Percentiles rank a stretch among this genome's conserved stretches.
phyloP scores from a whole-genome alignment of 106 monocot species.

The Cymbidium sinense region DNA sequence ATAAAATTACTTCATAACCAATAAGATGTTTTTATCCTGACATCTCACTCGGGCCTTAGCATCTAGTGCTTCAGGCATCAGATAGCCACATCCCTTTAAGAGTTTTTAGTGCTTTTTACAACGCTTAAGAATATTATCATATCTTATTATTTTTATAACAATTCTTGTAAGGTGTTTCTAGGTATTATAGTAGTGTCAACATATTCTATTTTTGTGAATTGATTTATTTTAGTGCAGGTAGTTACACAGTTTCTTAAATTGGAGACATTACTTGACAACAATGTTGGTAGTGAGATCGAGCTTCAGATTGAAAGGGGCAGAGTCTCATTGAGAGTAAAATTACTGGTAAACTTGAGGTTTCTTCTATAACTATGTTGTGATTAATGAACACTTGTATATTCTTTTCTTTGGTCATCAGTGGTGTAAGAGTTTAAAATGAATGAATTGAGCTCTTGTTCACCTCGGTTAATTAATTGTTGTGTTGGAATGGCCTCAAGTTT shows the following conservation, averaged over 20 bases:
- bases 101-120: neutral
- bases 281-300: slow-evolving; percentile 42
- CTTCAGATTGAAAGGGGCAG: slow-evolving; percentile 93
- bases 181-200: neutral
- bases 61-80: neutral
- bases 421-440: neutral
- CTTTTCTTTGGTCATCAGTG: neutral
- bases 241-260: slow-evolving; percentile 89
- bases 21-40: neutral
- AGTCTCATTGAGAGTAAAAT: slow-evolving; percentile 33
- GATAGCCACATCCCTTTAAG: neutral
- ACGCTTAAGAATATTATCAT: neutral
- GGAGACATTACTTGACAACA: slow-evolving; percentile 80
- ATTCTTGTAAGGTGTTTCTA: neutral
- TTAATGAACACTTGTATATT: neutral
- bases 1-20: neutral
- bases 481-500: neutral
- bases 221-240: slow-evolving; percentile 44
- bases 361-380: neutral
- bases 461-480: neutral
- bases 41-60: neutral
- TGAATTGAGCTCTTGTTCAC: neutral
- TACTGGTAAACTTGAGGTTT: slow-evolving; percentile 40
- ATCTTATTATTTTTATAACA: neutral
- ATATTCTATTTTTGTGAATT: neutral